Evolutionary conservation across 2,329 filamentous ascomycete species (phyloP).

Genomic region (Lasiodiplodia gonubiensis): DNA sequence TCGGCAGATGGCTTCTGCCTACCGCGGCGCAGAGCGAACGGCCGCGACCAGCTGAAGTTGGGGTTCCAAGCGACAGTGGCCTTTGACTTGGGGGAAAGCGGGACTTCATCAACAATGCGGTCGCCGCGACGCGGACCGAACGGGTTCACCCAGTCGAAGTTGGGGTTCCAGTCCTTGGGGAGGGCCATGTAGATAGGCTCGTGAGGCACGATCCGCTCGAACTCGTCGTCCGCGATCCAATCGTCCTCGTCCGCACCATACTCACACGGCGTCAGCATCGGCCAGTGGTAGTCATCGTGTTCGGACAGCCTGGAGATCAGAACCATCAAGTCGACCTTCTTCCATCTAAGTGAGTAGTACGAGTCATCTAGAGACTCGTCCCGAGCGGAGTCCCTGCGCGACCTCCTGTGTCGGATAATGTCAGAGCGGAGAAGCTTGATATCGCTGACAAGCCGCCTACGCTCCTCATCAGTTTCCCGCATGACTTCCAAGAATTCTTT

Average conservation of each 20-base stretch:
- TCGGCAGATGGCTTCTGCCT: neutral
- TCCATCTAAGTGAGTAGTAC: too few species aligned
- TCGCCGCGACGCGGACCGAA: neutral
- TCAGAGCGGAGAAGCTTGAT: neutral
- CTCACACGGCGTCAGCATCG: neutral
- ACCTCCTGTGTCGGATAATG: neutral
- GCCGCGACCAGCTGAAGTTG: neutral
- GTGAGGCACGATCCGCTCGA: neutral
- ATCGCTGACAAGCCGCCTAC: neutral
- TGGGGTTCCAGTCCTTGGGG: neutral
- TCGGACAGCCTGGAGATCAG: neutral
- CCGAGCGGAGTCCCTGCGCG: neutral
- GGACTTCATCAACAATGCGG: neutral
- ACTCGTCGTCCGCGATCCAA: neutral
- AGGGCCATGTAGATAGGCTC: neutral
- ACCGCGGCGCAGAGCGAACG: neutral
- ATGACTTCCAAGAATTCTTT: neutral
- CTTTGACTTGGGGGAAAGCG: neutral
- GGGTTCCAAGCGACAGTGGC: neutral
- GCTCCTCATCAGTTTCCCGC: neutral
- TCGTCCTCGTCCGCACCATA: neutral
- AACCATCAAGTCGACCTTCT: neutral
- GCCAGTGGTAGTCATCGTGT: neutral
- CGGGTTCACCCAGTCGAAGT: neutral
- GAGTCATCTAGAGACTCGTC: too few species aligned